phyloP scores from a whole-genome alignment of 805 yeast species.

The Saturnispora galanensis region DNA sequence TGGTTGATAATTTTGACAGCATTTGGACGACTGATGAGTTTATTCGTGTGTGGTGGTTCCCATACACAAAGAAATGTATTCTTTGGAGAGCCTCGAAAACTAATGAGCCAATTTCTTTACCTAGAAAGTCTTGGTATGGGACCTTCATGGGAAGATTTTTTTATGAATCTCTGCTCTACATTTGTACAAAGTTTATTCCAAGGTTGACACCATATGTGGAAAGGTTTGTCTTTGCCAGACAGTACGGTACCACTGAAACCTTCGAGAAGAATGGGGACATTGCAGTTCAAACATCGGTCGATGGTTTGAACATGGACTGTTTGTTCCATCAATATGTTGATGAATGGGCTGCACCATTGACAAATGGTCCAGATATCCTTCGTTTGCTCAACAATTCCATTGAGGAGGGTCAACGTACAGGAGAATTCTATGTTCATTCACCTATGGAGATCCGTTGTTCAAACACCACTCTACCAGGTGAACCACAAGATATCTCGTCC shows the following conservation, averaged over 20 bases:
- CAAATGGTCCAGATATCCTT: constrained; percentile 64
- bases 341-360: constrained; percentile 94
- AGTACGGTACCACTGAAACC: constrained; percentile 69
- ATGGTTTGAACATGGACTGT: constrained; percentile 92
- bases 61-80: constrained; percentile 77
- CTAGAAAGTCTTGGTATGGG: constrained; percentile 79
- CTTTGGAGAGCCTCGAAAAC: constrained; percentile 87
- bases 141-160: constrained; percentile 66
- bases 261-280: constrained; percentile 40
- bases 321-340: constrained; percentile 86
- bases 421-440: constrained; percentile 79
- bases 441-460: constrained; percentile 94
- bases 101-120: constrained; percentile 47
- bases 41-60: constrained; percentile 96
- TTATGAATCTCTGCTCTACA: constrained; percentile 71
- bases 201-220: constrained; percentile 78
- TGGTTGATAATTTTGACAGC: constrained; percentile 62
- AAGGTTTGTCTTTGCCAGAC: constrained; percentile 73
- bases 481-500: constrained; percentile 37
- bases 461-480: constrained; percentile 52
- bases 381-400: constrained; percentile 53
- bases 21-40: constrained; percentile 88
- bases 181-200: constrained; percentile 66
- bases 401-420: constrained; percentile 44
- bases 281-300: constrained; percentile 72